Evolutionary conservation across 306 rosid genomes (phyloP).

Genomic region (Acacia crassicarpa): DNA sequence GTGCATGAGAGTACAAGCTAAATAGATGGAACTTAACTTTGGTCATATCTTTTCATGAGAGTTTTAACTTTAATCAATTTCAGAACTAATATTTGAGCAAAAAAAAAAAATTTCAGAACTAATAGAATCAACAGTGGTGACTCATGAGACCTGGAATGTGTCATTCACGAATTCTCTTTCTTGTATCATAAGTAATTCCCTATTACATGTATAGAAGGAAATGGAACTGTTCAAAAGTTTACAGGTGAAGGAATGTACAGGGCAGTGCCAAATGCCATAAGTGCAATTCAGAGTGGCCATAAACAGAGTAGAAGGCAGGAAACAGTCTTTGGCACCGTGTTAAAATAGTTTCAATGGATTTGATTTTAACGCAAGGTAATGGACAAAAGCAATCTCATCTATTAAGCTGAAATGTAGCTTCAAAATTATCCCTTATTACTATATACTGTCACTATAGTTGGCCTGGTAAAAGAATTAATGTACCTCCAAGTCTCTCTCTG

Average conservation of each 20-base stretch:
- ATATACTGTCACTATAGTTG: constrained; percentile 13
- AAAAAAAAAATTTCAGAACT: background rate
- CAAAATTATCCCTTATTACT: background rate
- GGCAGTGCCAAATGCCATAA: background rate
- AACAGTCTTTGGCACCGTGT: background rate
- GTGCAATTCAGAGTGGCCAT: background rate
- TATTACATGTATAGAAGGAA: background rate
- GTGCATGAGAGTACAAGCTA: background rate
- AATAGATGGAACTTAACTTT: background rate
- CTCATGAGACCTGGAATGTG: background rate
- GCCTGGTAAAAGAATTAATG: constrained; percentile 29
- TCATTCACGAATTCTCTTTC: too few species aligned
- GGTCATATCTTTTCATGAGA: background rate
- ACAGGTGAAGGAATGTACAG: background rate
- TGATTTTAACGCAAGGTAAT: background rate
- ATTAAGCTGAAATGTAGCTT: constrained; percentile 26
- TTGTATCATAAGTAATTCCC: background rate
- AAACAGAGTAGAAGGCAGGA: background rate
- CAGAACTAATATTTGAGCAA: background rate
- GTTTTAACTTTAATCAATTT: background rate
- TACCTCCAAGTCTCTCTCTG: constrained; percentile 4
- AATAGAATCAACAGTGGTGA: background rate
- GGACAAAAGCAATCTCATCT: constrained; percentile 19
- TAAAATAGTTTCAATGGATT: background rate
- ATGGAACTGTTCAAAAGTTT: background rate